Percentiles rank a stretch among this genome's conserved stretches.
Conservation (phyloP, 345 rosid species). For the Gossypium mustelinum region DNA sequence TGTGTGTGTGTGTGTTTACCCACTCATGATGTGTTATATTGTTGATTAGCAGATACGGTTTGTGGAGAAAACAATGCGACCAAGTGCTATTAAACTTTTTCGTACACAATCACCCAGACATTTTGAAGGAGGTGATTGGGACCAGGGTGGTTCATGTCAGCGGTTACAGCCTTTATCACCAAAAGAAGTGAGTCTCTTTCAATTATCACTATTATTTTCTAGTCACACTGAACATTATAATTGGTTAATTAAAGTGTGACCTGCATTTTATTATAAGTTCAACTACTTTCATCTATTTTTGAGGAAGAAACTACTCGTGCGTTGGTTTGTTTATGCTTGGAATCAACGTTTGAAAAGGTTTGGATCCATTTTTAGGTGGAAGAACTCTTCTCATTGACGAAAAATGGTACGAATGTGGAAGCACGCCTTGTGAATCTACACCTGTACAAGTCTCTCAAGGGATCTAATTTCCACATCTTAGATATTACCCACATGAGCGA, state of each 20-base stretch:
- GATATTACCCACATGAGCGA: constrained; percentile 79
- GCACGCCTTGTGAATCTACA: constrained; percentile 62
- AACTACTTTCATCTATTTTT: background rate
- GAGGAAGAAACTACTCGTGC: background rate
- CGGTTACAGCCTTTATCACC: constrained; percentile 46
- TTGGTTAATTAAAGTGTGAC: background rate
- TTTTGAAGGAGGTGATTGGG: constrained; percentile 99
- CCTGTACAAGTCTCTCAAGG: constrained; percentile 42
- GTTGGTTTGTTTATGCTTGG: background rate
- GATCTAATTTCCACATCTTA: constrained; percentile 56
- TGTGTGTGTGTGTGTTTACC: background rate
- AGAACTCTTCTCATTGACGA: constrained; percentile 55
- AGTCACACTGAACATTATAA: background rate
- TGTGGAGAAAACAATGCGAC: constrained; percentile 43
- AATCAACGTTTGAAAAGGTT: background rate
- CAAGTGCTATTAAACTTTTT: constrained; percentile 49
- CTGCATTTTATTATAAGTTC: background rate
- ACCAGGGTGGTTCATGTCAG: constrained; percentile 89
- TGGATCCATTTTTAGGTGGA: constrained; percentile 46
- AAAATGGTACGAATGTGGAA: constrained; percentile 74
- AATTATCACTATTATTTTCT: background rate
- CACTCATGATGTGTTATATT: background rate
- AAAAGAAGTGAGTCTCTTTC: constrained; percentile 45
- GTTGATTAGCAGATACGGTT: constrained; percentile 32
- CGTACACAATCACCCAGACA: constrained; percentile 90